These are phyloP conservation scores for Calonectria hawksworthii DNA, from an alignment of 2,329 filamentous ascomycete species.

Conservation along the genomic window DNA sequence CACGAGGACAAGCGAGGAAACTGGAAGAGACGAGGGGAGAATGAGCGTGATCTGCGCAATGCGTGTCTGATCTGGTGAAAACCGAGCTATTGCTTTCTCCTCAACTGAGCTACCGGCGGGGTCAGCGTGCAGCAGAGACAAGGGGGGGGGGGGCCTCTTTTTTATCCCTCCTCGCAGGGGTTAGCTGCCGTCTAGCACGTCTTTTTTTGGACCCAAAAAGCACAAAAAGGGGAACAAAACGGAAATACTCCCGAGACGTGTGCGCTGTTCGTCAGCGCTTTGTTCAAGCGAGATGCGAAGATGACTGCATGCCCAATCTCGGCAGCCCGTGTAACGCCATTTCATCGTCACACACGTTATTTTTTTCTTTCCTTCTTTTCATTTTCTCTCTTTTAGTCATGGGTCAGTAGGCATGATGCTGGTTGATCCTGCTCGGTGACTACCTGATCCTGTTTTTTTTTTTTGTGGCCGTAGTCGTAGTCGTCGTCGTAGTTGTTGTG, in stretches of 20 bases:
- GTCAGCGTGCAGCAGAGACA: not conserved
- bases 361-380: not conserved
- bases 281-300: conserved; percentile 7
- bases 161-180: not conserved
- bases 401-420: not conserved
- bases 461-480: no score
- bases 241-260: conserved; percentile 6
- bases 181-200: not conserved
- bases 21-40: not conserved
- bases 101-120: conserved; percentile 16
- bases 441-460: not conserved
- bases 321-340: conserved; percentile 16
- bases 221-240: conserved; percentile 6
- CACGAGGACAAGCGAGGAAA: not conserved
- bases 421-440: not conserved
- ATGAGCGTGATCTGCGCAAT: conserved; percentile 7
- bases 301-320: conserved; percentile 16
- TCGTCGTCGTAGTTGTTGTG: not conserved
- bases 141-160: not conserved
- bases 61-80: conserved; percentile 11
- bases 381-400: not conserved
- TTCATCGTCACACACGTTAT: not conserved
- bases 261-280: conserved; percentile 9
- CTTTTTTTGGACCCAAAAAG: not conserved
- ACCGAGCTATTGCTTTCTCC: not conserved